Base-by-base conservation (phyloP, 768 basidiomycete species). In the Pleurotus giganteus region DNA sequence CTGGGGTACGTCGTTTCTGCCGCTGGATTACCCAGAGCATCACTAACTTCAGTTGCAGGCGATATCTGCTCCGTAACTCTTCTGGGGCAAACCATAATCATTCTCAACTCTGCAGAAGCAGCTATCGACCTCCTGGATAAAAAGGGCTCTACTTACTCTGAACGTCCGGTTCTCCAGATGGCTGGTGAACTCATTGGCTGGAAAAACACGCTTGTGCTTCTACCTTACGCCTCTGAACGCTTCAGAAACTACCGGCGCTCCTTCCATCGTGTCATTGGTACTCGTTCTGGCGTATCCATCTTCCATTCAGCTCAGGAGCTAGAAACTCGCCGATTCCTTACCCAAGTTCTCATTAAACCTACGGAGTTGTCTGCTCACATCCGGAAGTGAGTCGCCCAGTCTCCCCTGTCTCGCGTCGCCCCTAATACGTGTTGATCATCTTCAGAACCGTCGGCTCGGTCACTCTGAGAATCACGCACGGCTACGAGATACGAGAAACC, bases 131-230 rank as follows among this genome's bases (percentile, higher is more conserved):
- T 88, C 70, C 72, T 87, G 46, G 84, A 88, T 65, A 85, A 84
- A 69, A 84, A 84, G 61, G 83, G 82, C 57, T 73, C 80, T 24
- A 75, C 81, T 39, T 87, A 86, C 64, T 86, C 85, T 17, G 86
- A 87, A 60, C 80, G 86, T n/a, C 85, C 86, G 45, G 68, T 67
- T 44, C 65, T 78, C 12, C 74, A 76, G 54, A 78, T 81, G 80
- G 80, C 74, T 29, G 81, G 80, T 27, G 79, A 82, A 60, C 71
- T 83, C 19, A 73, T 79, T 27, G 81, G 81, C 36, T 83, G 81
- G 81, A 82, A 80, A 56, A 78, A 81, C 52, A 77, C 78, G 0
- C 73, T 82, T 24, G 80, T 77, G 19, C 72, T 83, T 42, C 65
- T 82, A n/a, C 79, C 77, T n/a, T 83, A 81, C 56, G 77, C 79